Conservation (phyloP, 371 early-diverging fungal genomes). For the Rhizopus sp. region DNA sequence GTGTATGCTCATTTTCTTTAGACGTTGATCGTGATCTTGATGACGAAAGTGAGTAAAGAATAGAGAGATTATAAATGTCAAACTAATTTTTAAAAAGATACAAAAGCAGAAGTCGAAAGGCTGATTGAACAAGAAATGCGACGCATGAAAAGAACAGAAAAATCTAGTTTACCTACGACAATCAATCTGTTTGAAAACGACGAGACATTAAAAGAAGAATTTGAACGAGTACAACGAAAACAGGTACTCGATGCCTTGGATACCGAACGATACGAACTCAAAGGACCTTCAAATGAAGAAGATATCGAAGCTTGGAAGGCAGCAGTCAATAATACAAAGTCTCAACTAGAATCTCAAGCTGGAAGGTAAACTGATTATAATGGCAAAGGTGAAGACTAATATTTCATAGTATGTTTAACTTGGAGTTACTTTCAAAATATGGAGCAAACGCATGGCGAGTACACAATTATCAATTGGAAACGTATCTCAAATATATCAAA, state of each 20-base stretch:
- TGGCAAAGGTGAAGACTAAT: background rate
- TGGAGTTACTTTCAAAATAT: conserved; percentile 81
- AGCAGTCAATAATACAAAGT: conserved; percentile 78
- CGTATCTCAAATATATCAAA: conserved; percentile 44
- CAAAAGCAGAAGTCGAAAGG: conserved; percentile 55
- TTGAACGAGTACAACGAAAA: conserved; percentile 62
- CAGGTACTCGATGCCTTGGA: conserved; percentile 61
- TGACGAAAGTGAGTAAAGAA: conserved; percentile 31
- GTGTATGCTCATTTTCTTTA: conserved; percentile 15
- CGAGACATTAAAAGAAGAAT: conserved; percentile 59
- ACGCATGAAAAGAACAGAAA: conserved; percentile 54
- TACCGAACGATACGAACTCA: conserved; percentile 61
- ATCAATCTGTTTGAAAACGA: conserved; percentile 44
- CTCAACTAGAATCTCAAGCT: conserved; percentile 84
- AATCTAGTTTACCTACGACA: conserved; percentile 33
- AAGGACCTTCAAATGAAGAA: conserved; percentile 49
- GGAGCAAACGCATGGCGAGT: conserved; percentile 86
- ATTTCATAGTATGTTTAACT: conserved; percentile 59
- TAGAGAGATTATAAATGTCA: background rate
- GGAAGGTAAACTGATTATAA: conserved; percentile 49
- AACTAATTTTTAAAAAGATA: conserved; percentile 22
- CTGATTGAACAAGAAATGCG: conserved; percentile 73
- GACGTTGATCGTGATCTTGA: conserved; percentile 51
- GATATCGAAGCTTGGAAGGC: conserved; percentile 60
- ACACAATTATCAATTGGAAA: conserved; percentile 80